Evolutionary conservation across 2,329 filamentous ascomycete species (phyloP).

Genomic region (Colletotrichum truncatum): DNA sequence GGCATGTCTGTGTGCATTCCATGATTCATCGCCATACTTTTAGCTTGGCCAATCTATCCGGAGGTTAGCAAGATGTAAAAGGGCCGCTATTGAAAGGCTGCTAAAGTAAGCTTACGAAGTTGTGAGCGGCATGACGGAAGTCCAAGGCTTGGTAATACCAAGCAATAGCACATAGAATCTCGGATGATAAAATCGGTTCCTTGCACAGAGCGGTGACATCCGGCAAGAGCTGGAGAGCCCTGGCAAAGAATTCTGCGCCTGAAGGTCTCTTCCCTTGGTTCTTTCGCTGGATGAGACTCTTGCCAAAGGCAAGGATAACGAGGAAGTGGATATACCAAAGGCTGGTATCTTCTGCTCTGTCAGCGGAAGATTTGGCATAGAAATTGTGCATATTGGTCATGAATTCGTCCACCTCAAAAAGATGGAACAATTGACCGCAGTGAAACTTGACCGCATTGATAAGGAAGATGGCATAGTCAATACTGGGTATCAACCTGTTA

Average conservation of each 20-base stretch:
- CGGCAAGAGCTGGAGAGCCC: conserved; percentile 53
- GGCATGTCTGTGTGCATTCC: conserved; percentile 64
- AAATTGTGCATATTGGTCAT: conserved; percentile 45
- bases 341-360: conserved; percentile 26
- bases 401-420: conserved; percentile 63
- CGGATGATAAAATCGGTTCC: conserved; percentile 55
- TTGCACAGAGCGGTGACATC: conserved; percentile 49
- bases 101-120: conserved; percentile 44
- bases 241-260: conserved; percentile 56
- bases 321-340: conserved; percentile 64
- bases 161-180: conserved; percentile 60
- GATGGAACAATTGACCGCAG: conserved; percentile 61
- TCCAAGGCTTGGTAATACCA: conserved; percentile 63
- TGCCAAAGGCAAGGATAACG: conserved; percentile 63
- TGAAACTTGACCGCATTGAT: conserved; percentile 67
- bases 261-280: conserved; percentile 48
- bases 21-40: conserved; percentile 58
- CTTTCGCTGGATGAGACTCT: conserved; percentile 56
- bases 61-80: not conserved
- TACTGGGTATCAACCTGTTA: conserved; percentile 37
- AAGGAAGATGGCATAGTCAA: conserved; percentile 60
- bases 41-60: conserved; percentile 57
- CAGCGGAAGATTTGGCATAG: conserved; percentile 33
- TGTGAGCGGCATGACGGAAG: conserved; percentile 54
- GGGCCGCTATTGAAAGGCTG: too few species aligned